phyloP scores from a whole-genome alignment of 495 filamentous ascomycete genomes.

The Hamigera avellanea region DNA sequence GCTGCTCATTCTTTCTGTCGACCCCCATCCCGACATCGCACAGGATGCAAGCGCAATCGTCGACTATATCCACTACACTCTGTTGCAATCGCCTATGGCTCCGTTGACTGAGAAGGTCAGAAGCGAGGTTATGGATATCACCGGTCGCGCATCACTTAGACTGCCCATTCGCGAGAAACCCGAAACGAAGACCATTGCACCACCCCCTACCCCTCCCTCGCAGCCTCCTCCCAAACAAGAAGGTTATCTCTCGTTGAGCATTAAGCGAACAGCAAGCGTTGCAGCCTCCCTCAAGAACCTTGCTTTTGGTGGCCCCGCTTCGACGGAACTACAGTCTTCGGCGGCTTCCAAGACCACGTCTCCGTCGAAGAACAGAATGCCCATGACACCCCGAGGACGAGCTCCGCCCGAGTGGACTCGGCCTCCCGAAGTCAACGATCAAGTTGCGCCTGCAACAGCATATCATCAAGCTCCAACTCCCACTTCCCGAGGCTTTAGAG shows the following conservation, averaged over 20 bases:
- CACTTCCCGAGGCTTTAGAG: constrained; percentile 57
- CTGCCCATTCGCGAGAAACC: constrained; percentile 29
- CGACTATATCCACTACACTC: constrained; percentile 67
- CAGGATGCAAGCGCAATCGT: constrained; percentile 69
- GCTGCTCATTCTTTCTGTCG: constrained; percentile 76
- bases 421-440: constrained; percentile 72
- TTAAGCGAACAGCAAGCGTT: constrained; percentile 60
- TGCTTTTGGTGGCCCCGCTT: constrained; percentile 40
- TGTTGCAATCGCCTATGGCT: constrained; percentile 68
- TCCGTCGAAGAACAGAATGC: constrained; percentile 26
- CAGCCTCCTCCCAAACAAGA: constrained; percentile 41
- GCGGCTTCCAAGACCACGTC: constrained; percentile 16
- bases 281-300: constrained; percentile 61
- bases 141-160: constrained; percentile 36
- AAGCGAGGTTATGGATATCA: constrained; percentile 60
- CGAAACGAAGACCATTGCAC: constrained; percentile 27
- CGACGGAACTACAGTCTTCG: constrained; percentile 18
- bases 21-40: constrained; percentile 89
- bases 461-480: constrained; percentile 72
- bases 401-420: constrained; percentile 59
- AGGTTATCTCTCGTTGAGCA: constrained; percentile 51
- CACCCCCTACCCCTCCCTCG: constrained; percentile 41
- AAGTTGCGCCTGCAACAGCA: constrained; percentile 48
- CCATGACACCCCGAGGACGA: constrained; percentile 42
- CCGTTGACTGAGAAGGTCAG: constrained; percentile 57